Conservation (phyloP, 768 basidiomycete genomes). For the Butyriboletus loyo region DNA sequence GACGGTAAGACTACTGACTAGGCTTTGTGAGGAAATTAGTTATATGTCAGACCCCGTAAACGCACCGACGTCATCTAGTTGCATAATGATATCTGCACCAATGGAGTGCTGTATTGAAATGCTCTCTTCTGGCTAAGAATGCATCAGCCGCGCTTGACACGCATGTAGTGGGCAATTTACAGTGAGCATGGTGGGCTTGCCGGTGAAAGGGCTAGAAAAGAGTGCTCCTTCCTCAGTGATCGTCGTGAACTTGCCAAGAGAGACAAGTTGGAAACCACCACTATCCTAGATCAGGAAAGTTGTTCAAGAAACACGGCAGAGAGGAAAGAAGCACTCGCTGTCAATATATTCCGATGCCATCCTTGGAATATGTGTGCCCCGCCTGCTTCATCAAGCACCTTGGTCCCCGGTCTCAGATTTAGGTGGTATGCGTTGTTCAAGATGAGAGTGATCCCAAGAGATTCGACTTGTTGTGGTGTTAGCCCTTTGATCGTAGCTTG, state of each 20-base stretch:
- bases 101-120: conserved; percentile 89
- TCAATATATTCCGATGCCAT: conserved; percentile 83
- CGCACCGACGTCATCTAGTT: conserved; percentile 86
- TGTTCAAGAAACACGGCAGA: not conserved
- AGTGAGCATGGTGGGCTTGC: conserved; percentile 85
- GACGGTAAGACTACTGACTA: conserved; percentile 76
- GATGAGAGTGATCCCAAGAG: conserved; percentile 77
- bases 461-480: conserved; percentile 81
- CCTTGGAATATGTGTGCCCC: conserved; percentile 91
- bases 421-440: conserved; percentile 91
- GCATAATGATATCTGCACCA: conserved; percentile 94
- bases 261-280: conserved; percentile 87
- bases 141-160: not conserved
- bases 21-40: conserved; percentile 1
- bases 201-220: conserved; percentile 82
- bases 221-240: conserved; percentile 89
- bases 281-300: conserved; percentile 55
- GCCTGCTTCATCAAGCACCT: conserved; percentile 69
- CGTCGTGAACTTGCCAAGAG: conserved; percentile 76
- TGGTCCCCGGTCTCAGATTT: conserved; percentile 78
- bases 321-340: conserved; percentile 43
- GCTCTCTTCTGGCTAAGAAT: conserved; percentile 78
- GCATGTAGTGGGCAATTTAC: conserved; percentile 38
- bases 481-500: conserved; percentile 91
- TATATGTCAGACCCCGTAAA: conserved; percentile 2